A percentile compares a stretch with the other conserved stretches of the same genome.
Conservation (phyloP, 208 protist species). For the Acanthamoeba sp. region DNA sequence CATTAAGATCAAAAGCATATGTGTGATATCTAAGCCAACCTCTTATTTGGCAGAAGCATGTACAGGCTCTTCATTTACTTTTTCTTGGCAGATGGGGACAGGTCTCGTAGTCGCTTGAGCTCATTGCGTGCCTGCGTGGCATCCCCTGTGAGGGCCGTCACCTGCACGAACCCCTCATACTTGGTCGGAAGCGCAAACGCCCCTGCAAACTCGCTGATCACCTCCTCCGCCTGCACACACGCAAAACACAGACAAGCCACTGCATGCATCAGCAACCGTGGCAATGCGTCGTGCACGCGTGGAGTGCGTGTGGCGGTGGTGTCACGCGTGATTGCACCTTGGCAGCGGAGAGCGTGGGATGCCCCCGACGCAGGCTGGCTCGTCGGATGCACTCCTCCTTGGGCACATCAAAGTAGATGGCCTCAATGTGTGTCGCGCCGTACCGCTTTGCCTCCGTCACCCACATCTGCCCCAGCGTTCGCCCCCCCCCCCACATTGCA, state of each 20-base stretch:
- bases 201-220: constrained; percentile 31
- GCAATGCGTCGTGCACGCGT: too few species aligned
- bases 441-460: constrained; percentile 24
- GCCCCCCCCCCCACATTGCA: not conserved
- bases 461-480: constrained; percentile 30
- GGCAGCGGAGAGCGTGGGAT: constrained; percentile 24
- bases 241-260: not conserved
- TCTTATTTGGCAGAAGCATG: too few species aligned
- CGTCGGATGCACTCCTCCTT: constrained; percentile 55
- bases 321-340: not conserved
- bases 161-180: constrained; percentile 13
- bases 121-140: not conserved
- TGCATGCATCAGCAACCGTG: not conserved
- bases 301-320: not conserved
- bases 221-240: constrained; percentile 21
- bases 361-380: not conserved
- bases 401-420: constrained; percentile 55
- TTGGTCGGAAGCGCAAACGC: not conserved
- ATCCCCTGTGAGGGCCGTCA: not conserved
- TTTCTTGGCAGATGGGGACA: not conserved
- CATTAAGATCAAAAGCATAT: too few species aligned
- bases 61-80: constrained; percentile 7
- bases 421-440: constrained; percentile 18
- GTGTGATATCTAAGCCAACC: too few species aligned
- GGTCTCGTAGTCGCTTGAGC: constrained; percentile 26